Evolutionary conservation across 176 grass and related monocot species (phyloP).

Genomic region (Secale cereale): DNA sequence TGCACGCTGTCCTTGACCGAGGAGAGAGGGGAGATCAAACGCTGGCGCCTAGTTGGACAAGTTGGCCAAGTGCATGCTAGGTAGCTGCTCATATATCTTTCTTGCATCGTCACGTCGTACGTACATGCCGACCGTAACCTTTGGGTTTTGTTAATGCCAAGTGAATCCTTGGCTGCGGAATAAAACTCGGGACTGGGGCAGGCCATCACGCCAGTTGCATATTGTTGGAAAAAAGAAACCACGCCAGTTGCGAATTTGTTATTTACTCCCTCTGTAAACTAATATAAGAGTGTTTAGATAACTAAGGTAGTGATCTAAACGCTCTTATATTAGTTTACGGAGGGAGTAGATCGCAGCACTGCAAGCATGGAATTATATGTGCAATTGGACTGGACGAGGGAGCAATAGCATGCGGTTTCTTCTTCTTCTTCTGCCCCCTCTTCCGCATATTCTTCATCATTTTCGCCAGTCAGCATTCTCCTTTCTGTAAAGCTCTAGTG

Average conservation of each 20-base stretch:
- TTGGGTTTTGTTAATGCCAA: not conserved
- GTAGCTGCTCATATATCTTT: not conserved
- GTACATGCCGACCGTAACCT: not conserved
- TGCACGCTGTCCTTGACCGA: not conserved
- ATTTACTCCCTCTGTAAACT: too few relatives aligned
- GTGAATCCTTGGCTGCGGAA: not conserved
- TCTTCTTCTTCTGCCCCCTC: too few relatives aligned
- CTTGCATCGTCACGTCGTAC: not conserved
- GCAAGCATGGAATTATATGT: not conserved
- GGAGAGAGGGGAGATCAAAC: not conserved
- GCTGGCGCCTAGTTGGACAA: constrained; percentile 10
- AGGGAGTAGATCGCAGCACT: not conserved
- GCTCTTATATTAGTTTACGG: too few relatives aligned
- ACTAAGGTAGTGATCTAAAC: too few relatives aligned
- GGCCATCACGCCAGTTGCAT: not conserved
- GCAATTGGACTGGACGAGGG: not conserved
- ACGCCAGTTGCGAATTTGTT: constrained; percentile 10
- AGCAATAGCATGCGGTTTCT: not conserved
- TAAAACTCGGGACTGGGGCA: not conserved
- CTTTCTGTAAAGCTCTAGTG: not conserved
- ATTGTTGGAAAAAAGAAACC: too few relatives aligned
- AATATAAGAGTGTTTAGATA: too few relatives aligned
- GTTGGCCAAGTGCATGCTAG: constrained; percentile 37
- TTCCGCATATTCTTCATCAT: not conserved
- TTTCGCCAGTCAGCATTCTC: not conserved